Base-by-base conservation (phyloP, 106 monocot species). In the Chionographis japonica region DNA sequence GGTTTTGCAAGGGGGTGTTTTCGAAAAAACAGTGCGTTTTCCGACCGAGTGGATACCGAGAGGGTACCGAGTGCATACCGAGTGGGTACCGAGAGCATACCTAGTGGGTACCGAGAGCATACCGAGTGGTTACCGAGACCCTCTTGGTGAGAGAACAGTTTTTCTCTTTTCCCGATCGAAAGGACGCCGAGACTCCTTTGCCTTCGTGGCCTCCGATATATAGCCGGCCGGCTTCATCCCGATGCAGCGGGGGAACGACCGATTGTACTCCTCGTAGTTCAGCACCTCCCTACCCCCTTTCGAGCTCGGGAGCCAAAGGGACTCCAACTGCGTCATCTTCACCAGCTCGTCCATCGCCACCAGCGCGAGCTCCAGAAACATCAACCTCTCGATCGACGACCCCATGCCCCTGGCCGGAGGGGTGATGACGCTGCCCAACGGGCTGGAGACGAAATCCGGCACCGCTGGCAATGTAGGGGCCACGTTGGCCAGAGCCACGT, bases 271-370 rank as follows among this genome's bases (percentile, higher is more conserved):
- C 0, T 85, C 89, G 0, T 68, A 66, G 63, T 83, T 79, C 0
- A 90, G 63, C 19, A 52, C 51, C 36, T 77, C 85, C 41, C 39
- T 71, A 2, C 62, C 61, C 4, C 63, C 71, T 5, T 70, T 70
- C n/a, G 66, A 8, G 36, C 50, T 50, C 1, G 50, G 68, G 11
- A 79, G 40, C 90, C 90, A 90, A 12, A 90, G 73, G 0, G 90
- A 85, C 62, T 77, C 78, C 72, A 73, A 63, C 67, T 80, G 85
- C 41, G 75, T 83, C 85, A 86, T 74, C 72, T 83, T 80, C 12
- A 86, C 58, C 17, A 90, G 62, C 67, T 90, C 85, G 12, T 85
- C 85, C 85, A 86, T 83, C 7, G 90, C 85, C 2, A 68, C 55
- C 70, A 83, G 41, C 2, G 85, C 90, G 6, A 90, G 75, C 70